Evolutionary conservation across 140 eudicot genomes (phyloP).

Genomic region (Stevia rebaudiana): DNA sequence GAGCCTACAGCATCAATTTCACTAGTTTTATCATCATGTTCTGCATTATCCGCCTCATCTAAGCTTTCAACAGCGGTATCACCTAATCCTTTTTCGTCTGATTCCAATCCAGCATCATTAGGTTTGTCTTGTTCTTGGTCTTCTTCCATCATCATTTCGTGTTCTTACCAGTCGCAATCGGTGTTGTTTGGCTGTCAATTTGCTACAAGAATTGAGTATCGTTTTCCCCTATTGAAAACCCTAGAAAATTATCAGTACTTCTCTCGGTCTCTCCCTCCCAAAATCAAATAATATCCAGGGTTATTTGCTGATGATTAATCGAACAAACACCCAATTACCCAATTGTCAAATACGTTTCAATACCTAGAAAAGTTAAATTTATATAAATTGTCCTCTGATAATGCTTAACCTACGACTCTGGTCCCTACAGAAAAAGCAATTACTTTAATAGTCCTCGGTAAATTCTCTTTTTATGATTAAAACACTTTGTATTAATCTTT

Average conservation of each 20-base stretch:
- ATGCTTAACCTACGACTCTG: no score
- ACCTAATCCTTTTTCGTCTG: not conserved
- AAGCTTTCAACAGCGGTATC: conserved; percentile 9
- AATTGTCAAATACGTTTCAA: not conserved
- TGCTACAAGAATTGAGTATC: conserved; percentile 4
- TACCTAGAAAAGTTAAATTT: not conserved
- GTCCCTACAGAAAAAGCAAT: no score
- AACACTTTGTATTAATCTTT: no score
- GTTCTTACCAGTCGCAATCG: not conserved
- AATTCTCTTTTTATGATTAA: no score
- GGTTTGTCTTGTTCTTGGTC: conserved; percentile 29
- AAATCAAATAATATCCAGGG: conserved; percentile 21
- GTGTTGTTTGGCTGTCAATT: conserved; percentile 14
- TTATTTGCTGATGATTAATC: conserved; percentile 8
- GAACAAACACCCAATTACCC: not conserved
- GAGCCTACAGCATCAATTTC: conserved; percentile 4
- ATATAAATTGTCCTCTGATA: no score
- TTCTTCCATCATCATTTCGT: conserved; percentile 23
- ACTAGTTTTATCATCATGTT: conserved; percentile 14
- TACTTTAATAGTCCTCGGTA: no score
- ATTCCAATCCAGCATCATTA: conserved; percentile 13
- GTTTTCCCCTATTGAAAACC: conserved; percentile 22
- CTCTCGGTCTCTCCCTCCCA: conserved; percentile 27
- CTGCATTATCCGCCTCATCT: conserved; percentile 10
- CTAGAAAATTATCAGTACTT: conserved; percentile 11